Percentiles rank a stretch among this genome's conserved stretches.
phyloP scores from a whole-genome alignment of 768 basidiomycete species.

The Mycena alexandri region DNA sequence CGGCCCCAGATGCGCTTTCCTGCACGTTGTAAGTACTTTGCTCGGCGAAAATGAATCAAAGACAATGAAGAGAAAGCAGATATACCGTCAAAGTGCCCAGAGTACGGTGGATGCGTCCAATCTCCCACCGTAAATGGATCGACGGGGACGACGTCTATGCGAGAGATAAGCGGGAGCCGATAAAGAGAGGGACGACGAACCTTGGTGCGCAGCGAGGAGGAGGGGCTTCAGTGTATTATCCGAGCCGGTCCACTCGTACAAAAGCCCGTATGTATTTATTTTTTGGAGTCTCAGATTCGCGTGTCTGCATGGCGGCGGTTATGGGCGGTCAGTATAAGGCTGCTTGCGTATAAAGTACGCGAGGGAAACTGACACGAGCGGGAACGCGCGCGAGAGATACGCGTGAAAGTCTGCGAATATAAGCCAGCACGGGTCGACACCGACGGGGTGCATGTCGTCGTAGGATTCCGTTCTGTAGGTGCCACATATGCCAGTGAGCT shows the following conservation, averaged over 20 bases:
- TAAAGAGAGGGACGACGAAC: conserved; percentile 43
- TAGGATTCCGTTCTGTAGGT: conserved; percentile 63
- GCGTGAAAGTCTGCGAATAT: conserved; percentile 66
- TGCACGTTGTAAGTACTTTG: neutral
- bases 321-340: neutral
- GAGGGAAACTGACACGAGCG: conserved; percentile 65
- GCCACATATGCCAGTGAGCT: neutral
- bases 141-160: conserved; percentile 73
- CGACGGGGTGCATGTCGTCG: conserved; percentile 62
- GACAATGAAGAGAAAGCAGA: too few relatives aligned
- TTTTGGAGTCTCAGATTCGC: conserved; percentile 66
- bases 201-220: conserved; percentile 75
- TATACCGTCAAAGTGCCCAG: conserved; percentile 66
- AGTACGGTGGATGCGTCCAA: conserved; percentile 71
- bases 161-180: neutral
- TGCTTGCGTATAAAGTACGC: neutral
- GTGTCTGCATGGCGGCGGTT: conserved; percentile 59
- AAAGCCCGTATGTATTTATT: conserved; percentile 80
- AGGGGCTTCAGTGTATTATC: conserved; percentile 73
- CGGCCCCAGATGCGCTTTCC: conserved; percentile 63
- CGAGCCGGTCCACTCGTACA: conserved; percentile 78
- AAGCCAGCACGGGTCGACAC: conserved; percentile 67
- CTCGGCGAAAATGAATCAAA: too few relatives aligned
- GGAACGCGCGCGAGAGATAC: conserved; percentile 66
- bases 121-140: conserved; percentile 58